Conservation (phyloP, 345 rosid species). For the Salix dunnii region DNA sequence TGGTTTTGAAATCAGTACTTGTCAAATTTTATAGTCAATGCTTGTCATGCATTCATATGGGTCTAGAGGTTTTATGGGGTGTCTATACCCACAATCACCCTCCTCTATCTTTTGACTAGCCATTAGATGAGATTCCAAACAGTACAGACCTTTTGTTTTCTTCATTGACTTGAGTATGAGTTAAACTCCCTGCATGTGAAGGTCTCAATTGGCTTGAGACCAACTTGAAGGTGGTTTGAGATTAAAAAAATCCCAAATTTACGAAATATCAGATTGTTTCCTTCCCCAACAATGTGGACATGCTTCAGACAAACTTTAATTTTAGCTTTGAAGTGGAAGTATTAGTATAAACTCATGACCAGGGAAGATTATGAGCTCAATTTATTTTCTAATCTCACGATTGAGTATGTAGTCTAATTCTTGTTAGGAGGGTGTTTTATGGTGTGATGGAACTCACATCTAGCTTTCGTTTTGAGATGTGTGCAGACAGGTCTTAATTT, state of each 20-base stretch:
- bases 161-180: neutral
- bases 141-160: neutral
- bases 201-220: neutral
- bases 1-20: neutral
- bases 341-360: too few species aligned
- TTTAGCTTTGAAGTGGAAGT: too few species aligned
- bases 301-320: neutral
- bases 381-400: too few species aligned
- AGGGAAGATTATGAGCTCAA: too few species aligned
- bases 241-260: neutral
- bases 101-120: neutral
- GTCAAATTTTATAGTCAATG: neutral
- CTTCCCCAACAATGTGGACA: neutral
- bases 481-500: neutral
- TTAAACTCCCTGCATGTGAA: neutral
- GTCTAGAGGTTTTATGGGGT: neutral
- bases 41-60: neutral
- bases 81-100: neutral
- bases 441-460: neutral
- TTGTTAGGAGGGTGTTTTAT: neutral
- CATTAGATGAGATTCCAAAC: neutral
- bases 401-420: neutral
- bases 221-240: neutral
- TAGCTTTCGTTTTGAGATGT: neutral
- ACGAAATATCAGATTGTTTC: neutral